Evolutionary conservation across 1,284 basidiomycete genomes (phyloP).

Genomic region (Apiotrichum brassicae): DNA sequence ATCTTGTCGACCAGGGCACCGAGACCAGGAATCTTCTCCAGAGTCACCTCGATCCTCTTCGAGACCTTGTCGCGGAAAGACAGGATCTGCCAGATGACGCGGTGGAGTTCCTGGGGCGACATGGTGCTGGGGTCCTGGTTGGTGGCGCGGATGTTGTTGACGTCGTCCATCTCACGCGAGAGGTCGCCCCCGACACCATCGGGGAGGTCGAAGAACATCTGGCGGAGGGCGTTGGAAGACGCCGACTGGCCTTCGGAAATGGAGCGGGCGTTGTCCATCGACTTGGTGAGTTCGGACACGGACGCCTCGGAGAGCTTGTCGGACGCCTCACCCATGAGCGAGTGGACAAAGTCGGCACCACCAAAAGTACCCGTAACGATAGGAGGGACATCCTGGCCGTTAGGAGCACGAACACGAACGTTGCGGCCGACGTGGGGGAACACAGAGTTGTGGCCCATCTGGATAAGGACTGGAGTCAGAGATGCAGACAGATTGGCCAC

Average conservation of each 20-base stretch:
- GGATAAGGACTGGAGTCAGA: constrained; percentile 54
- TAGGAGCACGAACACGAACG: constrained; percentile 67
- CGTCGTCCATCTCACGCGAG: constrained; percentile 65
- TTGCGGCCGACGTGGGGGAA: constrained; percentile 87
- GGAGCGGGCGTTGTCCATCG: constrained; percentile 59
- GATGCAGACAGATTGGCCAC: not conserved
- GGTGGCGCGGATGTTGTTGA: constrained; percentile 63
- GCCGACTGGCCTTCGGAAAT: constrained; percentile 49
- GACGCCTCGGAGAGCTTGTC: constrained; percentile 60
- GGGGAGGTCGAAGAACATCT: constrained; percentile 54
- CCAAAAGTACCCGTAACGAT: constrained; percentile 87
- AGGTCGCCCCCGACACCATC: constrained; percentile 54
- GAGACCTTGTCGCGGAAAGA: constrained; percentile 75
- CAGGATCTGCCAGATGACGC: constrained; percentile 74
- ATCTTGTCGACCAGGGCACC: constrained; percentile 72
- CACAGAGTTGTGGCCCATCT: constrained; percentile 67
- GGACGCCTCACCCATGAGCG: constrained; percentile 52
- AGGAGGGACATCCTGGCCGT: constrained; percentile 69
- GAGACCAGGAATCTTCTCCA: constrained; percentile 60
- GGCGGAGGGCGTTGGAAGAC: constrained; percentile 45
- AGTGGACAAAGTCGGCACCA: constrained; percentile 76
- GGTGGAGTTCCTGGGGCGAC: constrained; percentile 80
- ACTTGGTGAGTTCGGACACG: constrained; percentile 77
- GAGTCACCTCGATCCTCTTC: constrained; percentile 75
- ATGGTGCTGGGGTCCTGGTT: constrained; percentile 67